phyloP scores from a whole-genome alignment of 768 basidiomycete species.

The Mycena pura region DNA sequence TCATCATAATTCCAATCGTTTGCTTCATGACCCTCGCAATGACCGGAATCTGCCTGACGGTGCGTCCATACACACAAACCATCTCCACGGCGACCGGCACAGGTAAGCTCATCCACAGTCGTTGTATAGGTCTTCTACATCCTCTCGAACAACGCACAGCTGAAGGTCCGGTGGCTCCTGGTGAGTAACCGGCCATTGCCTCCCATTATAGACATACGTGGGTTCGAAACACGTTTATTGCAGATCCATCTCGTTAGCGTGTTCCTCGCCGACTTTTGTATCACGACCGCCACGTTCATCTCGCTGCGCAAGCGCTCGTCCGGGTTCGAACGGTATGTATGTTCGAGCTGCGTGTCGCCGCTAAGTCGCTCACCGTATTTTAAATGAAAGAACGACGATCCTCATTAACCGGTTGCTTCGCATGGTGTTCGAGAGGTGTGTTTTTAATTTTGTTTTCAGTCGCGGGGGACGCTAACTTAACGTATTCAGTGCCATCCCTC shows the following conservation, averaged over 20 bases:
- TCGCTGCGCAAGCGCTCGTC: neutral
- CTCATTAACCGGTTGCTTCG: conserved; percentile 9
- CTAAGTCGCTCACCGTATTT: no score
- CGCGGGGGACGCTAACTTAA: no score
- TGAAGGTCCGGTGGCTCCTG: conserved; percentile 11
- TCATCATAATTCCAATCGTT: neutral
- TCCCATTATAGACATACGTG: no score
- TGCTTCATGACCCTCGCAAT: conserved; percentile 4
- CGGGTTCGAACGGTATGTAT: conserved; percentile 10
- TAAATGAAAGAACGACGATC: neutral
- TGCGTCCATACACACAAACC: neutral
- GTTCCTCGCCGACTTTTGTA: conserved; percentile 10
- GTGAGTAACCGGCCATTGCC: no score
- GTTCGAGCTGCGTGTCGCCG: neutral
- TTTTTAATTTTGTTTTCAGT: no score
- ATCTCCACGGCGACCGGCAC: no score
- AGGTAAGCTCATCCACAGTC: neutral
- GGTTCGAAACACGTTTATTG: neutral
- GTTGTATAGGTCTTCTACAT: neutral
- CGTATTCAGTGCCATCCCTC: conserved; percentile 4
- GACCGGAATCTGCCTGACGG: conserved; percentile 10
- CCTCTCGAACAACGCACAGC: neutral
- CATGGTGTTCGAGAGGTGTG: conserved; percentile 15
- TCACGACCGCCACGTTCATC: conserved; percentile 2
- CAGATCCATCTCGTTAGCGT: conserved; percentile 17